Percentiles rank a stretch among this genome's conserved stretches.
Evolutionary conservation across 2,329 filamentous ascomycete species (phyloP).

Genomic region (Berkeleyomyces rouxiae): DNA sequence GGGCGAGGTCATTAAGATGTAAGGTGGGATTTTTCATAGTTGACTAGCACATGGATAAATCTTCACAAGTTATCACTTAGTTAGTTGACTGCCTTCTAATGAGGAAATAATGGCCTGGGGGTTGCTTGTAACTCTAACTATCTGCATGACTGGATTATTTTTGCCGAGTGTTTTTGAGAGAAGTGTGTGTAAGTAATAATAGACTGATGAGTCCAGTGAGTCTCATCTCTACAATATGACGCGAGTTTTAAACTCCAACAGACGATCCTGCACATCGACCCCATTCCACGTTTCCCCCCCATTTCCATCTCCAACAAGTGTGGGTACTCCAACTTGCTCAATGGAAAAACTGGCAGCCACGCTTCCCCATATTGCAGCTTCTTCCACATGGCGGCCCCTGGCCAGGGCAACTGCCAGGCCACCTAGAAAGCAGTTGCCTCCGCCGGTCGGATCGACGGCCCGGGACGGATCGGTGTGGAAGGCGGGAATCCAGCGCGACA

Average conservation of each 20-base stretch:
- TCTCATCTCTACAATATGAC: background rate
- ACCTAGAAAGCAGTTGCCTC: slow-evolving; percentile 75
- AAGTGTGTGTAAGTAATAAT: background rate
- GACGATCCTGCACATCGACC: slow-evolving; percentile 32
- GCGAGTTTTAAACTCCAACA: slow-evolving; percentile 28
- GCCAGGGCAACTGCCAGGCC: slow-evolving; percentile 42
- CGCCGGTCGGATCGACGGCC: slow-evolving; percentile 86
- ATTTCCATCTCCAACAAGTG: slow-evolving; percentile 28
- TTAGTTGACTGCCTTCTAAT: background rate
- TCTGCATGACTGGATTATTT: no score
- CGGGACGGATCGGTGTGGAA: slow-evolving; percentile 40
- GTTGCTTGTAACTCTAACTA: no score
- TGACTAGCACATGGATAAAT: background rate
- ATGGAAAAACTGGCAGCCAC: slow-evolving; percentile 85
- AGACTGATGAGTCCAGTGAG: background rate
- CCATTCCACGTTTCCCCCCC: slow-evolving; percentile 47
- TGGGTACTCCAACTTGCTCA: slow-evolving; percentile 78
- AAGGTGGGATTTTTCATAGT: slow-evolving; percentile 14
- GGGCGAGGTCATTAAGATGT: slow-evolving; percentile 55
- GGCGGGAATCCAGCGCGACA: slow-evolving; percentile 62
- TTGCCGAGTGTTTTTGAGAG: no score
- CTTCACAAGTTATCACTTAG: background rate
- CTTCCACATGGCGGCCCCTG: slow-evolving; percentile 42
- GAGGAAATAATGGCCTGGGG: no score
- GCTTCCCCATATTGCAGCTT: slow-evolving; percentile 62